Conservation (phyloP, 371 early-diverging fungal genomes). For the Mucor sp. region DNA sequence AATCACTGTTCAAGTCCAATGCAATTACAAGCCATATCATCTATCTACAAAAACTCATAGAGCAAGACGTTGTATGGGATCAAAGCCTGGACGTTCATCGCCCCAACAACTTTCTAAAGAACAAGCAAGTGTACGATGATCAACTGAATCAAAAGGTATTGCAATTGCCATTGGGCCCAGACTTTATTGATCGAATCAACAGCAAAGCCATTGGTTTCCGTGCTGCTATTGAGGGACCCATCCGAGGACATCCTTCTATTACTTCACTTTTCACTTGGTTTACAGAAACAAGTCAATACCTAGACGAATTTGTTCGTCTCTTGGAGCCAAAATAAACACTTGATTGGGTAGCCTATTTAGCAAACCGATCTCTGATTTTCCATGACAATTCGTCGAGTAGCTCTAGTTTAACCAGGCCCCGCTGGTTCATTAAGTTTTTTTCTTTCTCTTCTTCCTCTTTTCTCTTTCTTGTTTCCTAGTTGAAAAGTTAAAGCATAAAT, state of each 20-base stretch:
- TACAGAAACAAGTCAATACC: constrained; percentile 12
- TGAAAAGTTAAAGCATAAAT: neutral
- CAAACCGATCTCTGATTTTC: neutral
- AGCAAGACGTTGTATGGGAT: constrained; percentile 34
- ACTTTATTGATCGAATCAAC: constrained; percentile 29
- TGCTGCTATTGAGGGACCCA: constrained; percentile 25
- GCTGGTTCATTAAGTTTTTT: constrained; percentile 9
- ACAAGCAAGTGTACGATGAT: constrained; percentile 13
- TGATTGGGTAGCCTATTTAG: neutral
- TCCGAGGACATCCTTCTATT: constrained; percentile 27
- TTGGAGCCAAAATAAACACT: neutral
- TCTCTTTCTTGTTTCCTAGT: neutral
- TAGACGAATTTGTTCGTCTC: neutral
- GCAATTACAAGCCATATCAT: constrained; percentile 8
- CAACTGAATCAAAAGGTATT: constrained; percentile 29
- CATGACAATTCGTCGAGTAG: neutral
- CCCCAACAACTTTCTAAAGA: neutral
- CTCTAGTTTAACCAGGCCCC: constrained; percentile 7
- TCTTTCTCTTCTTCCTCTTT: neutral
- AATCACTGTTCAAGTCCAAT: constrained; percentile 5
- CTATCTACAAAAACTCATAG: constrained; percentile 16
- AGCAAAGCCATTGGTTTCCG: constrained; percentile 22
- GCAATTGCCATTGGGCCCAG: constrained; percentile 34
- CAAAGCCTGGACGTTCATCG: constrained; percentile 6
- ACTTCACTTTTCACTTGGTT: constrained; percentile 29